Evolutionary conservation across 1,284 basidiomycete species (phyloP).

Genomic region (Austroboletus novae-zelandiae): DNA sequence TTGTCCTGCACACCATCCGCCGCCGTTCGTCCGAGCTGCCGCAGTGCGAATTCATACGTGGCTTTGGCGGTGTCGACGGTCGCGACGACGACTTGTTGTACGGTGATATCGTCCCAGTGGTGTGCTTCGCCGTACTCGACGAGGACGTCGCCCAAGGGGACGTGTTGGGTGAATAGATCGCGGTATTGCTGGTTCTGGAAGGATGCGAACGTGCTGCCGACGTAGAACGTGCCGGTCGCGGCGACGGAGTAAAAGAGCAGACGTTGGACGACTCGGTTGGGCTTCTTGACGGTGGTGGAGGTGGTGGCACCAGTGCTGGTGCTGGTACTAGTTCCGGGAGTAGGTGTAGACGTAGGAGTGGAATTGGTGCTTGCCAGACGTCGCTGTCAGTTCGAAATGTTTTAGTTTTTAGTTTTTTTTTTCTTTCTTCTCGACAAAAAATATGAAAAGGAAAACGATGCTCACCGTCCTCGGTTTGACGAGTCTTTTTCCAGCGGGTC

Average conservation of each 20-base stretch:
- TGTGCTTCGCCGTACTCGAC: slow-evolving; percentile 79
- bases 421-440: background rate
- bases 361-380: slow-evolving; percentile 40
- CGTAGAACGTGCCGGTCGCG: slow-evolving; percentile 74
- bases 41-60: slow-evolving; percentile 50
- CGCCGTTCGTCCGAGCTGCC: slow-evolving; percentile 38
- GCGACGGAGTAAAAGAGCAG: slow-evolving; percentile 61
- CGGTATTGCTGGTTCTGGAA: slow-evolving; percentile 74
- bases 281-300: slow-evolving; percentile 44
- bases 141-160: slow-evolving; percentile 75
- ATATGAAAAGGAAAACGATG: background rate
- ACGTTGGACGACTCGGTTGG: slow-evolving; percentile 49
- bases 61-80: slow-evolving; percentile 50
- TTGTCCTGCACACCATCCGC: slow-evolving; percentile 29
- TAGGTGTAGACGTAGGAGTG: slow-evolving; percentile 32
- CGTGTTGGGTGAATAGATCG: slow-evolving; percentile 77
- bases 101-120: slow-evolving; percentile 72
- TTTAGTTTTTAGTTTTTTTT: background rate
- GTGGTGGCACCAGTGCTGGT: slow-evolving; percentile 38
- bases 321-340: slow-evolving; percentile 18
- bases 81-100: slow-evolving; percentile 56
- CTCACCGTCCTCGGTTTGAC: slow-evolving; percentile 53
- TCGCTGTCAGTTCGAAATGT: slow-evolving; percentile 39
- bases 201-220: slow-evolving; percentile 72
- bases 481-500: slow-evolving; percentile 44